These are phyloP conservation scores for Pythium phragmitis DNA, from an alignment of 352 stramenopile genomes.

Conservation along the genomic window DNA sequence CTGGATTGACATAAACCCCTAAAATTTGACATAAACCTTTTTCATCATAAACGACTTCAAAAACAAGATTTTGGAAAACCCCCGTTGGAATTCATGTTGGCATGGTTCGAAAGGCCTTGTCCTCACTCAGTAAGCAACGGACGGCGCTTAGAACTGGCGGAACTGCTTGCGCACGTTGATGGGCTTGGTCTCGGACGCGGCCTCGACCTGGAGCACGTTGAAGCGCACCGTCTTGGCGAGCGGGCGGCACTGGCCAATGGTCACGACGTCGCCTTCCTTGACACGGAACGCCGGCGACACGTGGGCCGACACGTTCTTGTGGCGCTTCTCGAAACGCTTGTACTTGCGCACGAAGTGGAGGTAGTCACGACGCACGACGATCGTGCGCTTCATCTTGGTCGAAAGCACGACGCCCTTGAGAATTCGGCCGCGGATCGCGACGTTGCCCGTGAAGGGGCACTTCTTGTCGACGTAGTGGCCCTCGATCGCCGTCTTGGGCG, in stretches of 20 bases:
- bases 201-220: constrained; percentile 98
- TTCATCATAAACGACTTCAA: neutral
- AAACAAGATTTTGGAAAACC: constrained; percentile 9
- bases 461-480: constrained; percentile 99
- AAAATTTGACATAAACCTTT: neutral
- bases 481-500: constrained; percentile 92
- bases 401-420: constrained; percentile 98
- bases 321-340: constrained; percentile 99
- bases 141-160: constrained; percentile 94
- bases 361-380: constrained; percentile 99
- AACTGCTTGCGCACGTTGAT: constrained; percentile 99
- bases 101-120: neutral
- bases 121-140: neutral
- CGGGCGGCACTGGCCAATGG: constrained; percentile 98
- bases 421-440: constrained; percentile 98
- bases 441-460: constrained; percentile 99
- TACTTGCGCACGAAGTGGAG: constrained; percentile 99
- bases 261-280: constrained; percentile 99
- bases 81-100: constrained; percentile 2
- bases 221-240: constrained; percentile 99
- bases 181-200: constrained; percentile 93
- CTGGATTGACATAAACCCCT: constrained; percentile 1
- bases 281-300: constrained; percentile 97
- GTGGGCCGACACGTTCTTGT: constrained; percentile 99
- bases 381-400: constrained; percentile 99